phyloP scores from a whole-genome alignment of 305 asterid species.

The Fraxinus paxiana region DNA sequence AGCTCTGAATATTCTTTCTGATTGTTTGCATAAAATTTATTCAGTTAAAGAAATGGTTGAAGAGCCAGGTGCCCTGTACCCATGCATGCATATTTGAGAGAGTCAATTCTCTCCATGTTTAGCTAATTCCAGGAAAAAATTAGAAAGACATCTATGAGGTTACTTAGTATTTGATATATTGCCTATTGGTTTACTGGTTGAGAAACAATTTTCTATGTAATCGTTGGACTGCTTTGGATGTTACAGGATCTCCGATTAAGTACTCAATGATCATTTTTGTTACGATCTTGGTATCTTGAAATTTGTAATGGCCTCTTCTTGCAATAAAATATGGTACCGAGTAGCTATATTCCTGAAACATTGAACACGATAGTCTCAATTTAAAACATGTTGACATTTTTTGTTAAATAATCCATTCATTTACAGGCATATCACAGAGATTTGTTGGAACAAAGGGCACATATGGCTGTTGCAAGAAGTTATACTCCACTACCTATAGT shows the following conservation, averaged over 20 bases:
- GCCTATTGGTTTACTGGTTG: background rate
- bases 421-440: slow-evolving; percentile 85
- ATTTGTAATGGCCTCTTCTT: background rate
- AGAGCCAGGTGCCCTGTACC: background rate
- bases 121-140: background rate
- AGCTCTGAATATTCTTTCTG: background rate
- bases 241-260: background rate
- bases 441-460: slow-evolving; percentile 60
- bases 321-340: background rate
- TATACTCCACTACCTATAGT: slow-evolving; percentile 31
- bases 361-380: background rate
- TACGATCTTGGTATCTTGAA: background rate
- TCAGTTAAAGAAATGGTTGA: background rate
- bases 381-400: background rate
- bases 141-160: background rate
- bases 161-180: background rate
- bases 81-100: background rate
- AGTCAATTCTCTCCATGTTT: background rate
- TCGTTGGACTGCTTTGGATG: background rate
- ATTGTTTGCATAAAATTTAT: background rate
- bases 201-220: background rate
- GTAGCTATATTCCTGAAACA: background rate
- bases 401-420: slow-evolving; percentile 6
- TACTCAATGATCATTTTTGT: background rate
- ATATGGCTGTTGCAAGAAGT: slow-evolving; percentile 33